Evolutionary conservation across 1,139 yeast genomes (phyloP), one percentile per base, ranked within the genome.

Genomic region (Waltiozyma sp.): DNA sequence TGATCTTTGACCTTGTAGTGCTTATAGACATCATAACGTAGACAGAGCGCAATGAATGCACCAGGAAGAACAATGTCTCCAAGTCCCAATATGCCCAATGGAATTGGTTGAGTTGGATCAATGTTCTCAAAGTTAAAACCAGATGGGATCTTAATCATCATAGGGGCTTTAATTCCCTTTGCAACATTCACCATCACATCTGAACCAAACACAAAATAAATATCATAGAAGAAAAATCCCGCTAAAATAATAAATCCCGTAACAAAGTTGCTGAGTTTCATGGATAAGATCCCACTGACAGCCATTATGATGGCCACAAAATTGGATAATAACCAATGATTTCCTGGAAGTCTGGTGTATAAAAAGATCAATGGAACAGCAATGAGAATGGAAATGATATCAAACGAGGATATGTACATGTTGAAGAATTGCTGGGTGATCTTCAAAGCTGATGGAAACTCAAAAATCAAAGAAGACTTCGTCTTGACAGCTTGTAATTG

Each of bases 51-150:
- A 16, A 75, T 59, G 42, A 73, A 69, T 16, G 65, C 46, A 0
- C 80, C 80, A 1, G 86, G 85, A 8, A 77, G 60, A 3, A 75
- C 73, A 47, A 80, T 67, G 56, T 79, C 86, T 1, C 85, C 84
- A 6, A 77, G 62, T 2, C 85, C 85, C 7, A 70, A 55, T 10
- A 33, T 15, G 7, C 36, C 36, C 18, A 50, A 65, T 68, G 37
- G 23, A 64, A 69, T 50, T 52, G 61, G 19, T 57, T 51, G 35
- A 57, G 49, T 28, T 43, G 49, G 38, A 54, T 57, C 10, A 53
- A 46, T 16, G n/a, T 14, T 6, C 50, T 38, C 41, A 3, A 39
- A 43, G 4, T 36, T 39, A 14, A 60, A 55, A 10, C 56, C 46
- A 7, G 45, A 42, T 5, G 84, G 84, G n/a, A 75, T 57, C 15